Conservation (phyloP, 768 basidiomycete species). For the Kwoniella mangroviensis region DNA sequence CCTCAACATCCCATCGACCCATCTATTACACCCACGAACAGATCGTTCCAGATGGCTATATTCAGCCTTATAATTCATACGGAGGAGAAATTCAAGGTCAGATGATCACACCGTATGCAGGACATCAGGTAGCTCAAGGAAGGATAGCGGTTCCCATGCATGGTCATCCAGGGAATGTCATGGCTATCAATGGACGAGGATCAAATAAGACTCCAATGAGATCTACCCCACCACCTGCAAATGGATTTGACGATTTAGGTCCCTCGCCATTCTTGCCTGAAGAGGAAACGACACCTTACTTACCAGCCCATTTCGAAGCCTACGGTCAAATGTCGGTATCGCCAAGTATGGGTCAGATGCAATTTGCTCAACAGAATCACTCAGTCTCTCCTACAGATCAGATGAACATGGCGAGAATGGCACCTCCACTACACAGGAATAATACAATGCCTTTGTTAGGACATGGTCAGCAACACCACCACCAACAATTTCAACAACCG, state of each 20-base stretch:
- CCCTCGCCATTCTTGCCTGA: constrained; percentile 32
- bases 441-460: constrained; percentile 20
- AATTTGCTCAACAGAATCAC: constrained; percentile 15
- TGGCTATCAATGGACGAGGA: constrained; percentile 24
- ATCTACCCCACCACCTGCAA: constrained; percentile 20
- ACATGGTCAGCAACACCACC: constrained; percentile 21
- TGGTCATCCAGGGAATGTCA: constrained; percentile 26
- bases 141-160: constrained; percentile 34
- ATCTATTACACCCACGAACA: constrained; percentile 25
- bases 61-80: constrained; percentile 12
- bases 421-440: constrained; percentile 21
- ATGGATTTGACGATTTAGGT: constrained; percentile 22
- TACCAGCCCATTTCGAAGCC: constrained; percentile 30
- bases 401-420: constrained; percentile 30
- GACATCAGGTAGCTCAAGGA: constrained; percentile 34
- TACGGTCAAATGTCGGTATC: constrained; percentile 21
- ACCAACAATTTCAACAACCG: constrained; percentile 23
- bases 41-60: constrained; percentile 3
- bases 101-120: constrained; percentile 25
- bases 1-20: constrained; percentile 21
- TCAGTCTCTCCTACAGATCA: constrained; percentile 32
- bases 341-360: constrained; percentile 13
- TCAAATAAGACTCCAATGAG: constrained; percentile 16
- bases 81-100: constrained; percentile 23
- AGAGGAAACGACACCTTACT: constrained; percentile 21